These are phyloP conservation scores for Penicillium angulare DNA, from an alignment of 495 filamentous ascomycete genomes.

Conservation along the genomic window DNA sequence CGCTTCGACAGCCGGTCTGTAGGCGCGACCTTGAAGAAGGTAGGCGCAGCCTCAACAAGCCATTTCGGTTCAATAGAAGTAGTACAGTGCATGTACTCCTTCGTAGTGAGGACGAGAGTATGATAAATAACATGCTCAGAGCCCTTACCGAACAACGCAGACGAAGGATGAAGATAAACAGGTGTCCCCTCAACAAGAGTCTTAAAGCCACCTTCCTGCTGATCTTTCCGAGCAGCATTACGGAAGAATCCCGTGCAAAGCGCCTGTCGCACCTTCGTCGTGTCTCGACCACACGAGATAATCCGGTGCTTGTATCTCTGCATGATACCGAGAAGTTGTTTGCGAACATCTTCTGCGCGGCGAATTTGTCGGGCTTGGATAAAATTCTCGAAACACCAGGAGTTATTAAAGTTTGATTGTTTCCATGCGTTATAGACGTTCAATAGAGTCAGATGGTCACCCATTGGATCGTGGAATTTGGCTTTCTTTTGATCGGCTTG, in stretches of 20 bases:
- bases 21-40: slow-evolving; percentile 96
- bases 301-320: slow-evolving; percentile 78
- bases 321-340: slow-evolving; percentile 92
- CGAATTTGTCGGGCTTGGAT: slow-evolving; percentile 88
- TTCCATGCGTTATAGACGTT: slow-evolving; percentile 99
- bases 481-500: slow-evolving; percentile 97
- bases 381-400: slow-evolving; percentile 98
- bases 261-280: slow-evolving; percentile 83
- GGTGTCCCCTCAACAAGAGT: slow-evolving; percentile 93
- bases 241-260: slow-evolving; percentile 94
- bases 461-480: slow-evolving; percentile 93
- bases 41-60: slow-evolving; percentile 89
- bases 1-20: slow-evolving; percentile 85
- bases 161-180: slow-evolving; percentile 89
- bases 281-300: slow-evolving; percentile 81
- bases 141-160: slow-evolving; percentile 90
- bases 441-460: slow-evolving; percentile 90
- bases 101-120: slow-evolving; percentile 81
- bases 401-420: slow-evolving; percentile 68
- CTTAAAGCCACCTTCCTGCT: slow-evolving; percentile 94
- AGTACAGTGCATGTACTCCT: slow-evolving; percentile 96
- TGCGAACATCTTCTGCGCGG: slow-evolving; percentile 85
- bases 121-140: slow-evolving; percentile 96
- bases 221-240: slow-evolving; percentile 92
- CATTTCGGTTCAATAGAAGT: slow-evolving; percentile 90